A percentile compares a stretch with the other conserved stretches of the same genome.
Conservation (phyloP, 495 filamentous ascomycete genomes). For the Hypoxylon crocopeplum region DNA sequence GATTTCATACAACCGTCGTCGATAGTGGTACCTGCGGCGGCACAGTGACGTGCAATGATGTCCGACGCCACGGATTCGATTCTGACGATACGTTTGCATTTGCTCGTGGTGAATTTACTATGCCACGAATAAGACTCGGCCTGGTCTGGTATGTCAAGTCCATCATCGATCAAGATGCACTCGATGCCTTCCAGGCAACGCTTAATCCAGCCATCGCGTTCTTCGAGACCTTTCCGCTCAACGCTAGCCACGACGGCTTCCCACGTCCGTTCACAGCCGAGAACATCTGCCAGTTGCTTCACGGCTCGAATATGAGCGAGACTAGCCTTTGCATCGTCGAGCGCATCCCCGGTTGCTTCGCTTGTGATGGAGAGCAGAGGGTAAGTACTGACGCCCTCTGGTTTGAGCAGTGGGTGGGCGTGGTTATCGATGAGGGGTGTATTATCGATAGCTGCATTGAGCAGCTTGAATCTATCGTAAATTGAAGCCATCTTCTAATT, state of each 20-base stretch:
- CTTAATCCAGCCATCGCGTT: constrained; percentile 64
- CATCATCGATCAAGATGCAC: constrained; percentile 80
- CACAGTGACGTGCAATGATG: constrained; percentile 53
- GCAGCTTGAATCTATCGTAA: constrained; percentile 36
- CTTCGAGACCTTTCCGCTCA: constrained; percentile 58
- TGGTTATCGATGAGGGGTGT: constrained; percentile 90
- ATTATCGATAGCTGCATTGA: constrained; percentile 58
- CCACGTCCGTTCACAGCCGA: constrained; percentile 66
- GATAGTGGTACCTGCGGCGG: constrained; percentile 13
- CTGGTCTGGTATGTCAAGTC: constrained; percentile 63
- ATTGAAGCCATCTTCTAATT: constrained; percentile 15
- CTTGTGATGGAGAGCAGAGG: constrained; percentile 73
- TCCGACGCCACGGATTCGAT: constrained; percentile 79
- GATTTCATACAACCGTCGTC: not conserved
- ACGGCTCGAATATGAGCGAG: constrained; percentile 75
- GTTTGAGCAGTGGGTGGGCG: constrained; percentile 69
- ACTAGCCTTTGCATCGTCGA: constrained; percentile 60
- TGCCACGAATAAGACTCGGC: constrained; percentile 73
- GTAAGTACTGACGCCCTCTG: constrained; percentile 48
- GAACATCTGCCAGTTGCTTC: constrained; percentile 68
- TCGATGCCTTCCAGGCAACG: constrained; percentile 78
- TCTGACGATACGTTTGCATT: constrained; percentile 79
- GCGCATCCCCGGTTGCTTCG: constrained; percentile 74
- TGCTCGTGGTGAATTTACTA: constrained; percentile 64
- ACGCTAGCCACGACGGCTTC: constrained; percentile 68